Evolutionary conservation across 768 basidiomycete genomes (phyloP).

Genomic region (Trametes sanguinea): DNA sequence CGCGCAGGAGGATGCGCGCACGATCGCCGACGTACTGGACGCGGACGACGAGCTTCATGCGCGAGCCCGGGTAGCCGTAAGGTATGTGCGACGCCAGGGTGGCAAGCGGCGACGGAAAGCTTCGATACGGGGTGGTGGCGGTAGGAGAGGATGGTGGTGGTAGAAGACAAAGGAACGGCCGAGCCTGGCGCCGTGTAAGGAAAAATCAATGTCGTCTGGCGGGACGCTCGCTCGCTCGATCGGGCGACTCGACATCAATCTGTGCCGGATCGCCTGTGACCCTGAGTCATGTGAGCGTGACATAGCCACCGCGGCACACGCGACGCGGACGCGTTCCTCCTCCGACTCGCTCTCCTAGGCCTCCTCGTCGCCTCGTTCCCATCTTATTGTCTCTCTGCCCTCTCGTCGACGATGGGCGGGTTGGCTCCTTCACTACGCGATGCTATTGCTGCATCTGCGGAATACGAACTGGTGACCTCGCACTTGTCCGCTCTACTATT

Average conservation of each 20-base stretch:
- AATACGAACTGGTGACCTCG: constrained; percentile 25
- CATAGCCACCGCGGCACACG: neutral
- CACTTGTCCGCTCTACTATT: constrained; percentile 35
- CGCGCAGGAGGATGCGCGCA: constrained; percentile 17
- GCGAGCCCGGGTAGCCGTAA: neutral
- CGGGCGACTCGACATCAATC: neutral
- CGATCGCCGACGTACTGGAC: constrained; percentile 24
- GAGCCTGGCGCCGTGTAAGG: constrained; percentile 6
- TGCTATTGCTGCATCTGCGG: constrained; percentile 7
- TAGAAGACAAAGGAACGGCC: constrained; percentile 8
- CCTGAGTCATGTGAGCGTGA: constrained; percentile 6
- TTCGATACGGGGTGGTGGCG: neutral
- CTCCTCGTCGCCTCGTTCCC: neutral
- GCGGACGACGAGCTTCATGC: constrained; percentile 24
- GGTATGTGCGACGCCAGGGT: neutral
- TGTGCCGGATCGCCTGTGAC: constrained; percentile 8
- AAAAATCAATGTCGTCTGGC: constrained; percentile 13
- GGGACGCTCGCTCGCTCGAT: neutral
- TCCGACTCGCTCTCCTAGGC: too few species aligned
- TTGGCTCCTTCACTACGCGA: neutral
- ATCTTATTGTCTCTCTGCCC: neutral
- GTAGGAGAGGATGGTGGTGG: constrained; percentile 9
- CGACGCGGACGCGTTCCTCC: neutral
- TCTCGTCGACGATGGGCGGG: neutral
- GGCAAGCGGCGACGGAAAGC: neutral